Evolutionary conservation across 169 alveolate genomes (phyloP).

Genomic region (Plasmodium sp.): DNA sequence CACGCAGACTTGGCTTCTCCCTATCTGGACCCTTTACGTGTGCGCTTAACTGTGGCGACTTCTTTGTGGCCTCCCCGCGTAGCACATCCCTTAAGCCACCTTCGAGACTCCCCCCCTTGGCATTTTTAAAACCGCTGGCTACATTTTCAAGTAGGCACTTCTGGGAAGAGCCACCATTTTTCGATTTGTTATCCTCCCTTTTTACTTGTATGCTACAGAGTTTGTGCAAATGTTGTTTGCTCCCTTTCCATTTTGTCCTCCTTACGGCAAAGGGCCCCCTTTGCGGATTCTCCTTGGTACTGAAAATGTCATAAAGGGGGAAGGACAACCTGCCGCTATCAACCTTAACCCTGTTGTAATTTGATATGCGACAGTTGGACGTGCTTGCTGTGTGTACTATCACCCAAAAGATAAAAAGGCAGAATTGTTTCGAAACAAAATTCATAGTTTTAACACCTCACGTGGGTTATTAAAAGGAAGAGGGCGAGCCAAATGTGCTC

Average conservation of each 20-base stretch:
- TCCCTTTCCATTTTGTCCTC: background rate
- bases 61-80: background rate
- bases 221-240: background rate
- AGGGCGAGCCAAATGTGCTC: background rate
- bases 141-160: background rate
- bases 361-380: background rate
- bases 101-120: background rate
- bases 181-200: background rate
- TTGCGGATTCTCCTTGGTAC: background rate
- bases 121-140: background rate
- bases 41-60: background rate
- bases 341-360: background rate
- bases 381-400: background rate
- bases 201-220: slow-evolving; percentile 1
- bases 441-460: background rate
- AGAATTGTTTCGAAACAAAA: background rate
- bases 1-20: background rate
- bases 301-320: background rate
- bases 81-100: background rate
- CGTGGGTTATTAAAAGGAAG: background rate
- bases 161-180: background rate
- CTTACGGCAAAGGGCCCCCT: background rate
- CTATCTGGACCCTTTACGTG: background rate
- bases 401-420: background rate
- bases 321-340: background rate